Evolutionary conservation across 139 green algal genomes (phyloP), one percentile per base, ranked within the genome.

Genomic region (Ettlia oleoabundans): DNA sequence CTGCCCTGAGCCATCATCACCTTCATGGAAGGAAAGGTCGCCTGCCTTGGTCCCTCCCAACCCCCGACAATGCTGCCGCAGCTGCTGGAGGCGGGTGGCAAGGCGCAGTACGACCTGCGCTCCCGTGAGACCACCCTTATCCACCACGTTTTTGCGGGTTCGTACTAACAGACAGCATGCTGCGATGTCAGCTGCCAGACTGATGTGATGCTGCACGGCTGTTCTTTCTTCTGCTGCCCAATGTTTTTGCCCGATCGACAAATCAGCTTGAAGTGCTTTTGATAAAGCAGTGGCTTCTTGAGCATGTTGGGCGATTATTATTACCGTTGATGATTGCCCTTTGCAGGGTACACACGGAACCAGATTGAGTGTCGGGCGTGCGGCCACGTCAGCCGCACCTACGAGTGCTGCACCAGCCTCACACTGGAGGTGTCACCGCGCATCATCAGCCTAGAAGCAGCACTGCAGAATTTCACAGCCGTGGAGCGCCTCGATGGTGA

Each of bases 81-180:
- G 77, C 82, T 95, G 68, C 81, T 88, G 43, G 85, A 89, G 76
- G 82, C 83, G 24, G 92, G 89, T 4, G 89, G 87, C 64, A 89
- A 85, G 76, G 87, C 86, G 6, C 64, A 65, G 33, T 79, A 84
- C 47, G 89, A 92, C 72, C 41, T 80, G n/a, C 40, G 88, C 21
- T 90, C 47, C n/a, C 87, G 88, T 30, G 92, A 94, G 88, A 96
- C 87, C 2, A 93, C 87, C 15, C 53, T 94, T 26, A 80, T 94
- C 40, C 82, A 91, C 72, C 92, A 94, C 80, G 78, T 85, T 40
- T 93, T 93, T 79, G 88, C 83, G n/a, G n/a, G n/a, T n/a, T n/a
- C n/a, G n/a, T n/a, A n/a, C n/a, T n/a, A n/a, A n/a, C n/a, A n/a
- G n/a, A n/a, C n/a, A n/a, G n/a, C n/a, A n/a, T n/a, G n/a, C n/a